phyloP scores from a whole-genome alignment of 106 monocot species.

The Dioscorea alata region DNA sequence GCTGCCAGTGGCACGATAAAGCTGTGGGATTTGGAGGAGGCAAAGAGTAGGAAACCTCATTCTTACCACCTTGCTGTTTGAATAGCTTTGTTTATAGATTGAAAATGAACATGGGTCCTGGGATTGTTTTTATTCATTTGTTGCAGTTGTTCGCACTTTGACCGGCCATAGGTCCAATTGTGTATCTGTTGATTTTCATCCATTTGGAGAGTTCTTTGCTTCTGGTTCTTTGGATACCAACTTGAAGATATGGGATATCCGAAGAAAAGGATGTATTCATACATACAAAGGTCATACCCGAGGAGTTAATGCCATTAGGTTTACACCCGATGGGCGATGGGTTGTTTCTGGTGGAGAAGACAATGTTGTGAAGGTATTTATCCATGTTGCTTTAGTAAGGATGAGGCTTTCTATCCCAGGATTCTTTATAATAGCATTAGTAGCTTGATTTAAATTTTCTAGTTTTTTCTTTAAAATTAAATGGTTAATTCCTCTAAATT shows the following conservation, averaged over 20 bases:
- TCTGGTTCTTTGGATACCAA: constrained; percentile 95
- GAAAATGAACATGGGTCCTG: not conserved
- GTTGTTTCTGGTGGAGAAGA: constrained; percentile 96
- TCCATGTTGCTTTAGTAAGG: too few species aligned
- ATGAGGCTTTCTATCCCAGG: too few species aligned
- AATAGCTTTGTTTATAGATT: not conserved
- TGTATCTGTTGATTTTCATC: constrained; percentile 91
- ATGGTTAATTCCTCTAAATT: not conserved
- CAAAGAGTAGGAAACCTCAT: constrained; percentile 57
- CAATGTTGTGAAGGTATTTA: constrained; percentile 70
- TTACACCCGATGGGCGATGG: constrained; percentile 98
- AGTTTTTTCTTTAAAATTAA: not conserved
- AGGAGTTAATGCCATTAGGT: constrained; percentile 86
- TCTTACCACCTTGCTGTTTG: not conserved
- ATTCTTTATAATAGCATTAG: too few species aligned
- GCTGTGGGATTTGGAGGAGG: constrained; percentile 94
- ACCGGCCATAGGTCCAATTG: constrained; percentile 98
- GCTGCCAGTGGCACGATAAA: constrained; percentile 94
- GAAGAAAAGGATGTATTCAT: constrained; percentile 95
- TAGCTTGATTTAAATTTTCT: too few species aligned
- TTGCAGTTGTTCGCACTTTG: constrained; percentile 79
- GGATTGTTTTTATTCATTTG: constrained; percentile 10
- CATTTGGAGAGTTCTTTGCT: constrained; percentile 96
- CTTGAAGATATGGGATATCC: constrained; percentile 93
- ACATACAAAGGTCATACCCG: constrained; percentile 97